phyloP scores from a whole-genome alignment of 352 stramenopile genomes.

The Phytophthora pluvialis region DNA sequence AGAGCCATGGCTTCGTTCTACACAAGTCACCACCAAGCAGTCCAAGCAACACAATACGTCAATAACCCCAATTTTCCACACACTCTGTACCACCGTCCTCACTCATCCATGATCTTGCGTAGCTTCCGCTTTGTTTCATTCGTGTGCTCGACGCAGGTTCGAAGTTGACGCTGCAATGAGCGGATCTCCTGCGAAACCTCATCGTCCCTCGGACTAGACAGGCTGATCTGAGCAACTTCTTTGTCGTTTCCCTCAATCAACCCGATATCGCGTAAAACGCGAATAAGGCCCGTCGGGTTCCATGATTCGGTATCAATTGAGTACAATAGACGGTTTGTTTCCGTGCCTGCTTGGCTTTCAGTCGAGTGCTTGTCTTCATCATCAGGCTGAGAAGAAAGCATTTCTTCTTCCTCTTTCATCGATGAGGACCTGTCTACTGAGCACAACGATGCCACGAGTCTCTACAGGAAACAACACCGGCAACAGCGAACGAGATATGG shows the following conservation, averaged over 20 bases:
- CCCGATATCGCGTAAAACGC: constrained; percentile 50
- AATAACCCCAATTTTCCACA: not conserved
- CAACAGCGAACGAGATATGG: not conserved
- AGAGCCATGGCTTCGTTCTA: constrained; percentile 75
- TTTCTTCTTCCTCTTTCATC: constrained; percentile 12
- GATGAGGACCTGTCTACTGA: constrained; percentile 12
- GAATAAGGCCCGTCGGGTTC: constrained; percentile 35
- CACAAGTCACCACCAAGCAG: not conserved
- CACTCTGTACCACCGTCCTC: constrained; percentile 2
- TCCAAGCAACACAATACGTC: no score
- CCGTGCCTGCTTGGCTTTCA: constrained; percentile 6
- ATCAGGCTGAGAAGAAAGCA: constrained; percentile 17
- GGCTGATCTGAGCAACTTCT: constrained; percentile 28
- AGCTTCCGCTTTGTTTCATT: constrained; percentile 72
- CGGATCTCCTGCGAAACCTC: constrained; percentile 74
- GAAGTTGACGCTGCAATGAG: constrained; percentile 51
- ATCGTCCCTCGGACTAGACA: constrained; percentile 54
- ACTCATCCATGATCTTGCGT: constrained; percentile 63
- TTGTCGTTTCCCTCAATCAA: constrained; percentile 49
- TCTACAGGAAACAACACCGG: constrained; percentile 24
- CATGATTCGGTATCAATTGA: constrained; percentile 30
- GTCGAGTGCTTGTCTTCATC: constrained; percentile 28
- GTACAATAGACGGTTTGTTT: constrained; percentile 11
- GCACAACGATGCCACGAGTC: constrained; percentile 42
- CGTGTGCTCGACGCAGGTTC: constrained; percentile 45